Conservation (phyloP, 768 basidiomycete genomes). For the Tricholoma flavovirens region DNA sequence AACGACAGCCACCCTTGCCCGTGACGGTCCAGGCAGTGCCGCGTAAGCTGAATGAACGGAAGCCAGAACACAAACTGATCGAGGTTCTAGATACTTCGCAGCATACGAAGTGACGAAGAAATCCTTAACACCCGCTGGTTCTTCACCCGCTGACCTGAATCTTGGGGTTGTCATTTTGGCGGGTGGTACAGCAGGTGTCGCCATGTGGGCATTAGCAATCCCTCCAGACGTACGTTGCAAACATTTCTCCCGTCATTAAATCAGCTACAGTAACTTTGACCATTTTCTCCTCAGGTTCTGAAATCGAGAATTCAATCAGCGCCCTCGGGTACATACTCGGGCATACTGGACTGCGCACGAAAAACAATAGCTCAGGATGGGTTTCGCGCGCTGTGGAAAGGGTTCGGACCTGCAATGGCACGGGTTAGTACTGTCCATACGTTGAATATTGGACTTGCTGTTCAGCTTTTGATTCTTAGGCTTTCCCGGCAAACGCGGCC, state of each 20-base stretch:
- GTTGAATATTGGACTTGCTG: neutral
- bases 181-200: conserved; percentile 91
- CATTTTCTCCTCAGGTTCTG: conserved; percentile 55
- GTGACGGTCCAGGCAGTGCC: conserved; percentile 96
- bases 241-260: neutral
- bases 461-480: conserved; percentile 36
- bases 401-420: conserved; percentile 96
- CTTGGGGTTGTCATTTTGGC: conserved; percentile 84
- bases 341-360: conserved; percentile 85
- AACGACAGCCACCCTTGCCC: conserved; percentile 85
- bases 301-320: conserved; percentile 97
- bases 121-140: conserved; percentile 70
- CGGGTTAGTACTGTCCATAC: conserved; percentile 45
- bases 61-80: conserved; percentile 6
- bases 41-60: conserved; percentile 51
- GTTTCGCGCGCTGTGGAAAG: conserved; percentile 86
- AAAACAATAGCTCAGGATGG: conserved; percentile 93
- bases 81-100: conserved; percentile 76
- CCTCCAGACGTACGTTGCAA: conserved; percentile 78
- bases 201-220: conserved; percentile 98
- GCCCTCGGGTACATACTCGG: conserved; percentile 95
- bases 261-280: neutral
- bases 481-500: conserved; percentile 97
- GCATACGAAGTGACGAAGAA: conserved; percentile 95
- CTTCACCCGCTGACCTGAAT: conserved; percentile 76